Evolutionary conservation across 345 rosid genomes (phyloP), one percentile per base, ranked within the genome.

Genomic region (Gossypium rotundifolium): DNA sequence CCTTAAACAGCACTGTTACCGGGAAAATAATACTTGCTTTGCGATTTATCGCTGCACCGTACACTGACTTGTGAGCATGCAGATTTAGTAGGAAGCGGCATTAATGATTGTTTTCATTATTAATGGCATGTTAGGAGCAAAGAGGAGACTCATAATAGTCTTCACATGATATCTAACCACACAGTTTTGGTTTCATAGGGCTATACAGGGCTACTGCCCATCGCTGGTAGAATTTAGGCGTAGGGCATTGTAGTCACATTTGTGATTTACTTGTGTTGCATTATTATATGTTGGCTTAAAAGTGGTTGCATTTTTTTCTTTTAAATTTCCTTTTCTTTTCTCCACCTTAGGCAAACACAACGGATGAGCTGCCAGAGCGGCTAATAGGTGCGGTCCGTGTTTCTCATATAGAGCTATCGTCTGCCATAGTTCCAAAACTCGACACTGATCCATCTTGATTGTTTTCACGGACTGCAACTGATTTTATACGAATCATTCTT

Each of bases 301-400:
- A 51, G 23, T 70, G 60, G 46, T 68, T 68, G 18, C 10, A 18
- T 63, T 1, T 58, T 51, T 11, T 33, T 33, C 40, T 23, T 13
- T 2, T 11, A 17, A 51, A 53, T 17, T 17, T 53, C 25, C 27
- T 55, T 22, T 58, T 59, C 63, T 59, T 25, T 59, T 4, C 13
- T 45, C 17, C 29, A 44, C 78, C 33, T 20, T 80, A 95, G 98
- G 99, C 93, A 63, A 96, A 91, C 75, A 79, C 93, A 67, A 76
- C 80, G 0, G 98, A 93, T 61, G 99, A 96, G 78, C 84, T 93
- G 83, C 97, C 98, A 0, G 98, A 96, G 79, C 72, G 93, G 78
- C 85, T 93, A 71, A 91, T 93, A 11, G 97, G 98, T 69, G 98
- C 97, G 0, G 93, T 96, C 27, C 90, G 98, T 70, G 98, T 89